These are phyloP conservation scores for Penicillium rolfsii DNA, from an alignment of 2,329 filamentous ascomycete genomes.

Conservation along the genomic window DNA sequence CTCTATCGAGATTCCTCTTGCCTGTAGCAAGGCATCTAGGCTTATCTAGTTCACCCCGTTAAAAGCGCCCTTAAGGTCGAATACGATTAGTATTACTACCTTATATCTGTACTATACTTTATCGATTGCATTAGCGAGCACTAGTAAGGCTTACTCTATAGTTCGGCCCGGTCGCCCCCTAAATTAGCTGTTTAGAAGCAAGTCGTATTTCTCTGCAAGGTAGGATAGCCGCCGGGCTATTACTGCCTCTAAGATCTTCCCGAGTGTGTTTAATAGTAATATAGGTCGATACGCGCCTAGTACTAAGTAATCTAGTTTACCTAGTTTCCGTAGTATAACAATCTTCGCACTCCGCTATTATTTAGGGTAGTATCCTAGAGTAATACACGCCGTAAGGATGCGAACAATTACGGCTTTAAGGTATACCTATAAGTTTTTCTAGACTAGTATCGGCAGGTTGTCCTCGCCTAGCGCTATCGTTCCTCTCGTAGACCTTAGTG, in stretches of 20 bases:
- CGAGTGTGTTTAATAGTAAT: slow-evolving; percentile 31
- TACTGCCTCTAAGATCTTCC: slow-evolving; percentile 28
- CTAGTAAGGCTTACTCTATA: slow-evolving; percentile 18
- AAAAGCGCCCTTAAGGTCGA: slow-evolving; percentile 18
- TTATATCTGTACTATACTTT: slow-evolving; percentile 10
- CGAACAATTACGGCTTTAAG: slow-evolving; percentile 5
- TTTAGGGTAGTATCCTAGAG: slow-evolving; percentile 24
- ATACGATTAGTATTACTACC: slow-evolving; percentile 9
- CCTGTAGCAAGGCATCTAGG: slow-evolving; percentile 12
- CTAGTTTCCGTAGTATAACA: slow-evolving; percentile 30
- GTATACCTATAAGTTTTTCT: slow-evolving; percentile 13
- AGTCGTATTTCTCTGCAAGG: slow-evolving; percentile 15
- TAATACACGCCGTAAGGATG: slow-evolving; percentile 6
- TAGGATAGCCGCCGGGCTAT: slow-evolving; percentile 20
- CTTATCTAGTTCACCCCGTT: slow-evolving; percentile 16
- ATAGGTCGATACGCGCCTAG: slow-evolving; percentile 32
- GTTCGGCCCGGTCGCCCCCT: slow-evolving; percentile 21
- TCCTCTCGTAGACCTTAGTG: slow-evolving; percentile 19
- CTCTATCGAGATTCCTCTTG: slow-evolving; percentile 12
- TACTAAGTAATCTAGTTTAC: slow-evolving; percentile 31
- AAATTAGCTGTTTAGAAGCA: slow-evolving; percentile 21
- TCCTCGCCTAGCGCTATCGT: slow-evolving; percentile 25
- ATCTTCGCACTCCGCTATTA: slow-evolving; percentile 26
- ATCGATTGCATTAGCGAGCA: slow-evolving; percentile 17
- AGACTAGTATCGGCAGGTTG: slow-evolving; percentile 24